Conservation (phyloP, 768 basidiomycete species). For the Hypholoma sublateritium region DNA sequence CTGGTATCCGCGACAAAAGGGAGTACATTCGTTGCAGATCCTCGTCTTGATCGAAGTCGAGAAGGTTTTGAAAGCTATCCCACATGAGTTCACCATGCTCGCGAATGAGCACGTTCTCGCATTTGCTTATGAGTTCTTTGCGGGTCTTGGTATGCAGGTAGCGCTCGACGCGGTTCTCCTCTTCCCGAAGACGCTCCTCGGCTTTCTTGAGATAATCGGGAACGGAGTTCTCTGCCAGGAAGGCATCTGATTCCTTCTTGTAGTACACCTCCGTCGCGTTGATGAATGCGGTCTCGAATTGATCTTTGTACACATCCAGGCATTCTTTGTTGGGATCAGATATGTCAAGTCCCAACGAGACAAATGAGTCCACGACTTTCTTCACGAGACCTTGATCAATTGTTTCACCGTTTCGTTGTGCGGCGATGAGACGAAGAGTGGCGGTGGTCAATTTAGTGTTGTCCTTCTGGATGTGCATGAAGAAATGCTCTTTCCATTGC, state of each 20-base stretch:
- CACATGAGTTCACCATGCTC: slow-evolving; percentile 89
- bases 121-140: slow-evolving; percentile 81
- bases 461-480: slow-evolving; percentile 80
- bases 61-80: slow-evolving; percentile 91
- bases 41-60: slow-evolving; percentile 95
- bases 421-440: slow-evolving; percentile 85
- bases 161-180: slow-evolving; percentile 93
- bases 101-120: slow-evolving; percentile 92
- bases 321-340: slow-evolving; percentile 91
- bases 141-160: slow-evolving; percentile 92
- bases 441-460: slow-evolving; percentile 83
- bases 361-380: slow-evolving; percentile 96
- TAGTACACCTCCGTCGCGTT: slow-evolving; percentile 90
- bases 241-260: slow-evolving; percentile 88
- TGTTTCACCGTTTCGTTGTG: slow-evolving; percentile 91
- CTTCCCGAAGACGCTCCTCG: slow-evolving; percentile 89
- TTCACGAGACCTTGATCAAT: slow-evolving; percentile 97
- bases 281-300: slow-evolving; percentile 91
- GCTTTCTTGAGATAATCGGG: slow-evolving; percentile 98
- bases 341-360: slow-evolving; percentile 92
- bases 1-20: slow-evolving; percentile 87
- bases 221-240: slow-evolving; percentile 89
- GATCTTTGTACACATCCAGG: slow-evolving; percentile 92
- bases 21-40: slow-evolving; percentile 98
- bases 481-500: slow-evolving; percentile 94